Percentiles rank a stretch among this genome's conserved stretches.
These are phyloP conservation scores for Rubroboletus pulcherrimus DNA, from an alignment of 768 basidiomycete genomes.

Conservation along the genomic window DNA sequence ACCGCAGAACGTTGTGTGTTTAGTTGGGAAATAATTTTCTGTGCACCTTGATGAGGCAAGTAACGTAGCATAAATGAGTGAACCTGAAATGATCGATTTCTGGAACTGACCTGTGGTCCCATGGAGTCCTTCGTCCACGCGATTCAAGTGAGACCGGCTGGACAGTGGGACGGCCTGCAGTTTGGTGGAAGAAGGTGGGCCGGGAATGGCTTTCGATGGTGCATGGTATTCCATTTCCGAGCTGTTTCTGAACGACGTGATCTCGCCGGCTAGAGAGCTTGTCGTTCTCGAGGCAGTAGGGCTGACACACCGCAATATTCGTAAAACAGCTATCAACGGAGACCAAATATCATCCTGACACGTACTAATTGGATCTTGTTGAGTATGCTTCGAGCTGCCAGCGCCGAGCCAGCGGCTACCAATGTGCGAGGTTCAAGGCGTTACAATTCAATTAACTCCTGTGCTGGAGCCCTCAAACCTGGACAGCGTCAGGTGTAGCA, in stretches of 20 bases:
- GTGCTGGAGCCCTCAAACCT: not conserved
- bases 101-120: conserved; percentile 19
- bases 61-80: conserved; percentile 1
- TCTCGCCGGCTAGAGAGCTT: not conserved
- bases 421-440: not conserved
- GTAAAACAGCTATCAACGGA: not conserved
- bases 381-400: not conserved
- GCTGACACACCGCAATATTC: not conserved
- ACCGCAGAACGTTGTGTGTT: conserved; percentile 39
- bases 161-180: conserved; percentile 5
- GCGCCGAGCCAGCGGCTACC: not conserved
- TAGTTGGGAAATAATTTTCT: conserved; percentile 47
- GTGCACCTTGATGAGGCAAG: conserved; percentile 44
- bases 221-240: conserved; percentile 15
- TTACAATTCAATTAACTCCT: not conserved
- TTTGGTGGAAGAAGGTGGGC: not conserved
- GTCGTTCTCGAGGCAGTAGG: not conserved
- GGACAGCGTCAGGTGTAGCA: not conserved
- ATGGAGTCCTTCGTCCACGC: conserved; percentile 19
- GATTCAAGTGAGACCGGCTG: conserved; percentile 18
- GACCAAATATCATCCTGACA: not conserved
- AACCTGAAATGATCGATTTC: not conserved
- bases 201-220: not conserved
- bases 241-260: not conserved
- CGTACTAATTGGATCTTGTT: not conserved